Base-by-base conservation (phyloP, 805 yeast genomes). In the Starmerella stigmatis region DNA sequence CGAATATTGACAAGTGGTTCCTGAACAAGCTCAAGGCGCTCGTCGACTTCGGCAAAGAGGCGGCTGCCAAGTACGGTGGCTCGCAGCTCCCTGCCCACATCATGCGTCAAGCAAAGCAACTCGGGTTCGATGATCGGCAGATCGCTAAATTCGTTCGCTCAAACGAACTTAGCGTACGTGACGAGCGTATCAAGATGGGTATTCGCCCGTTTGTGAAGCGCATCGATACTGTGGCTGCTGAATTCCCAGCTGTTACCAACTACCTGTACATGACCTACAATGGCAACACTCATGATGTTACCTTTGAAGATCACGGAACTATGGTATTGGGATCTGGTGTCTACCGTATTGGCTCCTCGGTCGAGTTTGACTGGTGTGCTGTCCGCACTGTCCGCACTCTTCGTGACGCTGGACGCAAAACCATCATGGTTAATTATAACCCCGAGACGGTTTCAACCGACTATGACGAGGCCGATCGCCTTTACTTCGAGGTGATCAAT, bases 391-490 rank as follows among this genome's bases (percentile, higher is more conserved):
- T 86, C 53, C 79, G 97, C 69, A 86, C 97, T 32, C 73, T 89
- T 62, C 78, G 98, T 59, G 81, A 81, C 56, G 75, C 78, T 63
- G 86, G 88, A 48, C 71, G 75, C 61, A 89, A 86, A 72, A 89
- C 97, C 33, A 81, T 92, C 61, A 92, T 92, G 96, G 78, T 89
- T 60, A 89, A 89, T 72, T 89, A 92, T 71, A 89, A 89, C 70
- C 98, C 98, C 32, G 98, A 89, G 70, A 89, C 98, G 28, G 98
- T 89, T 17, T 83, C 94, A n/a, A 89, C 98, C 44, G 98, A 89
- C 68, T 89, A 85, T 63, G 98, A 89, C 65, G 98, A 89, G 69
- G 96, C 94, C 47, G 98, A 89, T 65, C 76, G 97, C 65, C 75
- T 89, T 56, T 89, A 92, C 70, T 89, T 89, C 60, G 98, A 89